Evolutionary conservation across 495 filamentous ascomycete species (phyloP).

Genomic region (Cercophora samala): DNA sequence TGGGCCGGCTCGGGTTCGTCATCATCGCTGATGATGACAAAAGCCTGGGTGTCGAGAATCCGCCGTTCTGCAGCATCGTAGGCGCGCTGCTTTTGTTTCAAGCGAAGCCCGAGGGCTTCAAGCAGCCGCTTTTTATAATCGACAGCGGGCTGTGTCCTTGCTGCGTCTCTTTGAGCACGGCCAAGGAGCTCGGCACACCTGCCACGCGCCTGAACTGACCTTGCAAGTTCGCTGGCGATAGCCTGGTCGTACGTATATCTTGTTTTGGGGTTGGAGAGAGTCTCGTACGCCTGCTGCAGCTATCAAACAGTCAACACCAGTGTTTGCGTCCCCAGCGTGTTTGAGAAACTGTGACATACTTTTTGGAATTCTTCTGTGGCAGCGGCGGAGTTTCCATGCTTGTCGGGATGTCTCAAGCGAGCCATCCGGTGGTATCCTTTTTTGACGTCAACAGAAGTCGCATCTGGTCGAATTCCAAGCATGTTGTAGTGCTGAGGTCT

Average conservation of each 20-base stretch:
- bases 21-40: background rate
- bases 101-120: background rate
- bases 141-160: background rate
- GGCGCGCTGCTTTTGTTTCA: background rate
- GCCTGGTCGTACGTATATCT: background rate
- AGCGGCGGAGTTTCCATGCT: background rate
- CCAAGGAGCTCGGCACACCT: background rate
- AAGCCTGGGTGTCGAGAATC: background rate
- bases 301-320: background rate
- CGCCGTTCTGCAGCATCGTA: background rate
- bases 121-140: background rate
- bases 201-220: background rate
- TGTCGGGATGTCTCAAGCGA: background rate
- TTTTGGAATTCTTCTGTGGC: background rate
- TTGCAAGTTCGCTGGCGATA: background rate
- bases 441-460: background rate
- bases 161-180: background rate
- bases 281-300: background rate
- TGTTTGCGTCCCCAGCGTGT: background rate
- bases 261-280: background rate
- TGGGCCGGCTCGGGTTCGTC: background rate
- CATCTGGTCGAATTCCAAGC: background rate
- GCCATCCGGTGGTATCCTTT: background rate
- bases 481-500: background rate
- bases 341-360: background rate